phyloP scores from a whole-genome alignment of 83 land plant species.

The Picea mariana region DNA sequence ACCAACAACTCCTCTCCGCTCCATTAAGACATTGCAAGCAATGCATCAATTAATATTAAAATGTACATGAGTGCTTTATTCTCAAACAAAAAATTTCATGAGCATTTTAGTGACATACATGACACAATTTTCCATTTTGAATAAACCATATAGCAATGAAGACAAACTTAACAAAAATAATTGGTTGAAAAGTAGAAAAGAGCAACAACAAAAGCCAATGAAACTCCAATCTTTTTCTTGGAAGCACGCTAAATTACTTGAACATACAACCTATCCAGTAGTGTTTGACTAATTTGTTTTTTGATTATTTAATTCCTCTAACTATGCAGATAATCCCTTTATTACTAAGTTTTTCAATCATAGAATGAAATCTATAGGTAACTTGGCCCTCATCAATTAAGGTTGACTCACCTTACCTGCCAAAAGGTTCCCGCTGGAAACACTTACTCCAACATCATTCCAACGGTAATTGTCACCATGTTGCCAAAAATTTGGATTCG shows the following conservation, averaged over 20 bases:
- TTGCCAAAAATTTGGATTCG: conserved; percentile 75
- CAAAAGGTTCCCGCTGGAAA: conserved; percentile 95
- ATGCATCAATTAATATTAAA: not conserved
- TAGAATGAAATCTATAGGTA: conserved; percentile 12
- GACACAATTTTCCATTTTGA: too few species aligned
- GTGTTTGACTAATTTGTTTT: not conserved
- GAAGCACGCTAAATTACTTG: conserved; percentile 3
- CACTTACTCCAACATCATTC: conserved; percentile 91
- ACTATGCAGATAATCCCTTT: not conserved
- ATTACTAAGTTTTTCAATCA: not conserved
- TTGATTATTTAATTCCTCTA: not conserved
- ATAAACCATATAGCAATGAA: too few species aligned
- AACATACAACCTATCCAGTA: not conserved
- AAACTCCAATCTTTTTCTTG: not conserved
- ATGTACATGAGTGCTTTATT: not conserved
- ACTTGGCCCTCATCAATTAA: not conserved
- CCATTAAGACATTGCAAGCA: conserved; percentile 10
- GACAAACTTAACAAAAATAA: not conserved
- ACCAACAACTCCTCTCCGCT: conserved; percentile 87
- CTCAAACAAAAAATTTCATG: not conserved
- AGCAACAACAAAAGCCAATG: not conserved
- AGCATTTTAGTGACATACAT: too few species aligned
- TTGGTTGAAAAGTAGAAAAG: not conserved
- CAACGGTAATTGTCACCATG: conserved; percentile 90
- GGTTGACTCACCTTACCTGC: conserved; percentile 76